Evolutionary conservation across 2,329 filamentous ascomycete species (phyloP).

Genomic region (Coniella vitis): DNA sequence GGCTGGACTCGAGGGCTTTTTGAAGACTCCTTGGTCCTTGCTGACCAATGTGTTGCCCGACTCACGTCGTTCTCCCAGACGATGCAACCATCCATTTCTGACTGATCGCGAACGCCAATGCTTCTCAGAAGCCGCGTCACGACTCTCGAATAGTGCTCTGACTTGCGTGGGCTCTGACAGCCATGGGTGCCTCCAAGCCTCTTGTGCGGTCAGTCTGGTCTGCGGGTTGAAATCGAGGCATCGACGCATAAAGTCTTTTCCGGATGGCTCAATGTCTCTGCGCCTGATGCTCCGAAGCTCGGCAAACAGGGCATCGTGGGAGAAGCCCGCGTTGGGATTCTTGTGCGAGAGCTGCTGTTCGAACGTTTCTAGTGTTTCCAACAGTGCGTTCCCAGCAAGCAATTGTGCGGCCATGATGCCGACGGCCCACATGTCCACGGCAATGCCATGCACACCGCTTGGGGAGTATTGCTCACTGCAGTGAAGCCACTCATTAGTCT

Average conservation of each 20-base stretch:
- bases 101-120: slow-evolving; percentile 11
- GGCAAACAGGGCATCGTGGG: slow-evolving; percentile 6
- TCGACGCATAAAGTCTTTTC: slow-evolving; percentile 26
- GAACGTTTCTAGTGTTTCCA: slow-evolving; percentile 12
- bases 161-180: slow-evolving; percentile 20
- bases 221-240: slow-evolving; percentile 28
- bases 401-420: slow-evolving; percentile 38
- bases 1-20: too few species aligned
- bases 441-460: slow-evolving; percentile 24
- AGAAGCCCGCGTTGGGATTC: slow-evolving; percentile 17
- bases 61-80: too few species aligned
- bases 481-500: background rate
- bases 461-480: slow-evolving; percentile 32
- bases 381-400: slow-evolving; percentile 19
- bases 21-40: too few species aligned
- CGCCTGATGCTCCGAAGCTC: slow-evolving; percentile 9
- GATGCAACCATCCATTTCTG: too few species aligned
- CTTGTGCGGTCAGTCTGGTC: slow-evolving; percentile 26
- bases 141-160: slow-evolving; percentile 10
- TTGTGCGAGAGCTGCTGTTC: background rate
- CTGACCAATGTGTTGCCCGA: too few species aligned
- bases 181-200: slow-evolving; percentile 31
- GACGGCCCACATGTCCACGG: slow-evolving; percentile 47
- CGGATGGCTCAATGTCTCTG: slow-evolving; percentile 17
- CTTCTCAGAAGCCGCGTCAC: slow-evolving; percentile 11